phyloP scores from a whole-genome alignment of 192 early-diverging fungal species.

The Allomyces macrogynus region DNA sequence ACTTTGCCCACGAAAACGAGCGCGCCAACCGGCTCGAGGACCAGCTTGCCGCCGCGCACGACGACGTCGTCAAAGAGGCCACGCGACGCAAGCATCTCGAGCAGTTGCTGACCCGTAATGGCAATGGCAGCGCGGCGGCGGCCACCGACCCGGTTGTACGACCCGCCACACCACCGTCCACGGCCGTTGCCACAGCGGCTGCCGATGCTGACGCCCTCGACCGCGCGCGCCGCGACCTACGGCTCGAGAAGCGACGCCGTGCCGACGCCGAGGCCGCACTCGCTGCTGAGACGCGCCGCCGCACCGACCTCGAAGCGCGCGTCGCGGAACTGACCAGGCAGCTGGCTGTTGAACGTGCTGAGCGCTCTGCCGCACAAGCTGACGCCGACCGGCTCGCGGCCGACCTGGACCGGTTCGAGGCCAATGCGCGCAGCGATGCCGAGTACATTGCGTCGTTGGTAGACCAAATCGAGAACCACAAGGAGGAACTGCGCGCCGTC shows the following conservation, averaged over 20 bases:
- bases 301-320: too few species aligned
- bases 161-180: background rate
- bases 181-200: background rate
- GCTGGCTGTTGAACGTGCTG: too few species aligned
- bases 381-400: background rate
- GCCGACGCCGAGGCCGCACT: too few species aligned
- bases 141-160: background rate
- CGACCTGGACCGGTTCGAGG: background rate
- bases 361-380: too few species aligned
- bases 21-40: background rate
- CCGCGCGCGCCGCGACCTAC: background rate
- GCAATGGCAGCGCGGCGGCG: background rate
- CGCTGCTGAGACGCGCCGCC: too few species aligned
- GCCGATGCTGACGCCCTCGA: background rate
- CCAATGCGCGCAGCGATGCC: background rate
- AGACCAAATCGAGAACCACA: background rate
- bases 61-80: background rate
- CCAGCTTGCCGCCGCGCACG: background rate
- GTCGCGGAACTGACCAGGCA: too few species aligned
- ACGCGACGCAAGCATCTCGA: background rate
- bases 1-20: background rate
- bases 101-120: background rate
- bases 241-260: background rate
- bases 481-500: background rate
- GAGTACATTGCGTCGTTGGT: background rate